These are phyloP conservation scores for Solanum peruvianum DNA, from an alignment of 257 asterid genomes.

Conservation along the genomic window DNA sequence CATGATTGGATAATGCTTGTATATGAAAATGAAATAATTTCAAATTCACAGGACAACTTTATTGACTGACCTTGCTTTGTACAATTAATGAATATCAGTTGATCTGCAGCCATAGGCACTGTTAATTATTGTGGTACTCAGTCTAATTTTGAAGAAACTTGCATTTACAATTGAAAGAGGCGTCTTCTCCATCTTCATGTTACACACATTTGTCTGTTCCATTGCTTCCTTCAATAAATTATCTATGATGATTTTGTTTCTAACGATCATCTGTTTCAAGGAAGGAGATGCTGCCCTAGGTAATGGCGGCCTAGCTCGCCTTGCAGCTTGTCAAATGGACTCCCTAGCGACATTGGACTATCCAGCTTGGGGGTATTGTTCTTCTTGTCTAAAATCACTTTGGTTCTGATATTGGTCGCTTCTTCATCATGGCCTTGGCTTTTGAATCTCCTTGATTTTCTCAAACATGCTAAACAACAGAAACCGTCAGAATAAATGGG, in stretches of 20 bases:
- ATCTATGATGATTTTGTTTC: neutral
- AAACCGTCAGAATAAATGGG: neutral
- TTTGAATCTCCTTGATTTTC: neutral
- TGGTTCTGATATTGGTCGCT: neutral
- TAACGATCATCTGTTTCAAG: conserved; percentile 2
- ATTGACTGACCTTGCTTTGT: neutral
- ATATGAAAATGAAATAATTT: neutral
- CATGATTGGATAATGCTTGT: neutral
- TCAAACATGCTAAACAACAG: neutral
- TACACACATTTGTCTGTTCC: neutral
- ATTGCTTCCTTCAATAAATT: neutral
- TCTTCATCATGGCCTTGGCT: neutral
- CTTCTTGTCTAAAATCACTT: neutral
- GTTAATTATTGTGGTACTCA: neutral
- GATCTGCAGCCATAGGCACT: neutral
- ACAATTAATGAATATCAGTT: neutral
- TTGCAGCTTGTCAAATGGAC: conserved; percentile 49
- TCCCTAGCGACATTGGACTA: conserved; percentile 40
- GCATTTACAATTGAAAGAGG: neutral
- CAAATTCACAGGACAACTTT: neutral
- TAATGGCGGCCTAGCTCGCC: conserved; percentile 47
- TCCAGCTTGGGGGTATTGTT: conserved; percentile 42
- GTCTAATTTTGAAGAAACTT: neutral
- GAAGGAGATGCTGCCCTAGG: conserved; percentile 55
- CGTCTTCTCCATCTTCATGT: neutral